Evolutionary conservation across 2,329 filamentous ascomycete genomes (phyloP), one percentile per base, ranked within the genome.

Genomic region (Rutstroemia sp.): DNA sequence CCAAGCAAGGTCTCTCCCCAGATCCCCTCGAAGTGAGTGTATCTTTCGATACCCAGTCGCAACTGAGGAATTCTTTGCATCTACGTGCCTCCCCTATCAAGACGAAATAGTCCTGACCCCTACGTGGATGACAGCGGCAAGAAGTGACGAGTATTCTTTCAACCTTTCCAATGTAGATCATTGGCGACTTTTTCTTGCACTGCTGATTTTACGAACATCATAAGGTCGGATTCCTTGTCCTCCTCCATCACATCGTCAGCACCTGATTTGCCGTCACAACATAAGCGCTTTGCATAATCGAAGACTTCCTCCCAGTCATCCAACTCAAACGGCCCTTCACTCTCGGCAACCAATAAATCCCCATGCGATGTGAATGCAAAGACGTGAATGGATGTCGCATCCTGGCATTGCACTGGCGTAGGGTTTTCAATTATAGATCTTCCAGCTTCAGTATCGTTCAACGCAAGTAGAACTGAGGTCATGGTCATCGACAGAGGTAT

Each of bases 401-500:
- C 73, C 61, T 82, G 76, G 47, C 85, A 76, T 58, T 88, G 78
- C 21, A 80, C 75, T 5, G 82, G 76, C 4, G 80, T 82, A 6
- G 90, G 90, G 54, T 86, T 79, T 27, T 75, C 71, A 30, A 83
- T 70, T 34, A 84, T 72, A 48, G 71, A 69, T 49, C 71, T 72
- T 30, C 67, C 67, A 30, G 70, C 68, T 56, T 72, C 68, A 59
- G 74, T 66, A 47, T 71, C 65, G 19, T 75, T 70, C 34, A 90
- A 75, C 21, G 84, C 84, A 59, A 90, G 72, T 19, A 87, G 73
- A 1, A 81, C 79, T 2, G 88, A 80, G 17, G 83, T 84, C 45
- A 86, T 80, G 12, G 87, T 87, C 60, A 85, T 83, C 46, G 84
- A 84, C 67, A 97, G 78, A 12, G 92, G 91, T 36, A 96, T 80